Conservation (phyloP, 805 yeast species). For the Candida maesae region DNA sequence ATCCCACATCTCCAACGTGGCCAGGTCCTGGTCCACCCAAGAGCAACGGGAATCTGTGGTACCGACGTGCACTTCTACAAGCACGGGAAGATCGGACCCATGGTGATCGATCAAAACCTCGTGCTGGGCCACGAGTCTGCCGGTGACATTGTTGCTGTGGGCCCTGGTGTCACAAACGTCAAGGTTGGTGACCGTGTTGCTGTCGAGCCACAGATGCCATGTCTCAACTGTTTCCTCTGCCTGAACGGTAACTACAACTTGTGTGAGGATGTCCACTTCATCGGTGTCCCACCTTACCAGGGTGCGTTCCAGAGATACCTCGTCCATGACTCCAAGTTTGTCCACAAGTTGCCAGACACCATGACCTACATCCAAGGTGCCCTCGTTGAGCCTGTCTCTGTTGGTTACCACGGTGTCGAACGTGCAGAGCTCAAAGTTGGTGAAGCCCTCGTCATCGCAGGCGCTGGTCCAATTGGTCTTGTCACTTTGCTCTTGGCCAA, state of each 20-base stretch:
- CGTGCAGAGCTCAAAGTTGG: slow-evolving; percentile 46
- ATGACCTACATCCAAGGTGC: slow-evolving; percentile 53
- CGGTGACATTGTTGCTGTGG: slow-evolving; percentile 46
- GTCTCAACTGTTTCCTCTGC: slow-evolving; percentile 39
- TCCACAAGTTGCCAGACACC: slow-evolving; percentile 36
- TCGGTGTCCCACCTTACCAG: slow-evolving; percentile 35
- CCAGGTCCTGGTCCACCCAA: slow-evolving; percentile 23
- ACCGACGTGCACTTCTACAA: slow-evolving; percentile 68
- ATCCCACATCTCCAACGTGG: slow-evolving; percentile 17
- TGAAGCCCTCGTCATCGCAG: slow-evolving; percentile 44
- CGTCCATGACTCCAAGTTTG: slow-evolving; percentile 31
- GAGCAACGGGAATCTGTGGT: slow-evolving; percentile 73
- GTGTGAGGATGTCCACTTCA: slow-evolving; percentile 36
- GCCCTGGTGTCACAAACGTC: slow-evolving; percentile 42
- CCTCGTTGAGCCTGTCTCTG: slow-evolving; percentile 51
- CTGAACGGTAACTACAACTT: slow-evolving; percentile 38
- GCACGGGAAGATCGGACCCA: slow-evolving; percentile 59
- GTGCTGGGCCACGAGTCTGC: slow-evolving; percentile 44
- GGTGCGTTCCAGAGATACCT: slow-evolving; percentile 39
- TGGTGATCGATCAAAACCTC: slow-evolving; percentile 33
- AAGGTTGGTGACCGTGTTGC: slow-evolving; percentile 47
- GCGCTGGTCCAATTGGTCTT: slow-evolving; percentile 61
- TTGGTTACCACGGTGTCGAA: slow-evolving; percentile 49
- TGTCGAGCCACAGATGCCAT: slow-evolving; percentile 53
- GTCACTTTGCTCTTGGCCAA: slow-evolving; percentile 44